Percentiles rank a stretch among this genome's conserved stretches.
phyloP scores from a whole-genome alignment of 345 rosid species.

The Corchorus capsularis region DNA sequence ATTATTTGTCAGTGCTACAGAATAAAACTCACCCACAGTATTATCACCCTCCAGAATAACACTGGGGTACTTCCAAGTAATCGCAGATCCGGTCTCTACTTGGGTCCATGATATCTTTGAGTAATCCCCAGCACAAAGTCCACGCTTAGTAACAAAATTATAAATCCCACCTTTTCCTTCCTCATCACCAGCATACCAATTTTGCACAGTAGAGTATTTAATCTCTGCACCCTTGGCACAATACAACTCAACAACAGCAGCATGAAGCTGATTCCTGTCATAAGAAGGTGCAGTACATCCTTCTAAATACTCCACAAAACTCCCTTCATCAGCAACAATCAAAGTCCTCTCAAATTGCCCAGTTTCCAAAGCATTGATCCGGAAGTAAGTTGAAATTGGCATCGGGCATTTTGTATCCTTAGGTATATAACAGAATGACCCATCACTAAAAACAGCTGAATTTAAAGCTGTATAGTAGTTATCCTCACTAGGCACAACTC shows the following conservation, averaged over 20 bases:
- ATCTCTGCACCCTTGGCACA: conserved; percentile 85
- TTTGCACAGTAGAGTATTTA: conserved; percentile 91
- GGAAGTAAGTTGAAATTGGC: conserved; percentile 90
- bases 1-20: conserved; percentile 90
- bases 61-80: conserved; percentile 96
- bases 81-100: conserved; percentile 96
- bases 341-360: conserved; percentile 98
- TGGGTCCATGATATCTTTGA: conserved; percentile 98
- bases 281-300: conserved; percentile 96
- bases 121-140: conserved; percentile 73
- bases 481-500: conserved; percentile 85
- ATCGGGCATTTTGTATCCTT: conserved; percentile 83
- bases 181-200: conserved; percentile 95
- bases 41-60: conserved; percentile 90
- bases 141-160: conserved; percentile 96
- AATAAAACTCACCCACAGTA: conserved; percentile 86
- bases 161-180: conserved; percentile 87
- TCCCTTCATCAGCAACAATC: conserved; percentile 90
- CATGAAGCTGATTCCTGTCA: conserved; percentile 89
- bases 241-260: conserved; percentile 92
- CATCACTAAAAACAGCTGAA: conserved; percentile 93
- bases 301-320: conserved; percentile 92
- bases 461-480: conserved; percentile 87
- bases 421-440: conserved; percentile 80
- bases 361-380: conserved; percentile 86